A percentile compares a stretch with the other conserved stretches of the same genome.
Conservation (phyloP, 2,329 filamentous ascomycete species). For the Hypoxylon sp. region DNA sequence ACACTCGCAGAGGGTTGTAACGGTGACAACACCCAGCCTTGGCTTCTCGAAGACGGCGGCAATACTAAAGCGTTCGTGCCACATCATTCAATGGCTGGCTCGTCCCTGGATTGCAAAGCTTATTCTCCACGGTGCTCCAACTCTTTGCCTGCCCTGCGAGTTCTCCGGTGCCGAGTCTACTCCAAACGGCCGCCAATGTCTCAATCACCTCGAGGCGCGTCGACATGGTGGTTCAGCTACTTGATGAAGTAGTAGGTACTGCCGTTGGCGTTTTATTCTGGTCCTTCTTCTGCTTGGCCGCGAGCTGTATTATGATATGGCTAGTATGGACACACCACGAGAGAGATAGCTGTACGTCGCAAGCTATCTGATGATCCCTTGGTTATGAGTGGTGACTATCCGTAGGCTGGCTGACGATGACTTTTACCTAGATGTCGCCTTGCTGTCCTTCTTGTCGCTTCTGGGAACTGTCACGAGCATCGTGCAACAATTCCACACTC, state of each 20-base stretch:
- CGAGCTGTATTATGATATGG: slow-evolving; percentile 47
- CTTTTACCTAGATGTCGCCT: slow-evolving; percentile 50
- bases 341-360: slow-evolving; percentile 51
- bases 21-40: slow-evolving; percentile 26
- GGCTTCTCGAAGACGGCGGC: slow-evolving; percentile 20
- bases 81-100: slow-evolving; percentile 5
- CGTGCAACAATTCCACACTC: slow-evolving; percentile 53
- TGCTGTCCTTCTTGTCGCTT: slow-evolving; percentile 49
- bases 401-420: slow-evolving; percentile 7
- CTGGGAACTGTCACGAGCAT: slow-evolving; percentile 51
- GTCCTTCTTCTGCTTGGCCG: slow-evolving; percentile 47
- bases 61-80: slow-evolving; percentile 16
- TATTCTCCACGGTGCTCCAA: slow-evolving; percentile 12
- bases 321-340: slow-evolving; percentile 52
- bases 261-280: slow-evolving; percentile 48
- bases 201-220: slow-evolving; percentile 25
- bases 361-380: neutral
- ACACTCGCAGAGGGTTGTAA: slow-evolving; percentile 26
- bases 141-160: neutral
- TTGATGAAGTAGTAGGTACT: slow-evolving; percentile 45
- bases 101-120: slow-evolving; percentile 17
- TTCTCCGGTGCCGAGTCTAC: slow-evolving; percentile 6
- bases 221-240: slow-evolving; percentile 50
- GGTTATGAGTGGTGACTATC: neutral
- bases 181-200: slow-evolving; percentile 27